phyloP scores from a whole-genome alignment of 495 filamentous ascomycete genomes.

The Aspergillus asperescens region DNA sequence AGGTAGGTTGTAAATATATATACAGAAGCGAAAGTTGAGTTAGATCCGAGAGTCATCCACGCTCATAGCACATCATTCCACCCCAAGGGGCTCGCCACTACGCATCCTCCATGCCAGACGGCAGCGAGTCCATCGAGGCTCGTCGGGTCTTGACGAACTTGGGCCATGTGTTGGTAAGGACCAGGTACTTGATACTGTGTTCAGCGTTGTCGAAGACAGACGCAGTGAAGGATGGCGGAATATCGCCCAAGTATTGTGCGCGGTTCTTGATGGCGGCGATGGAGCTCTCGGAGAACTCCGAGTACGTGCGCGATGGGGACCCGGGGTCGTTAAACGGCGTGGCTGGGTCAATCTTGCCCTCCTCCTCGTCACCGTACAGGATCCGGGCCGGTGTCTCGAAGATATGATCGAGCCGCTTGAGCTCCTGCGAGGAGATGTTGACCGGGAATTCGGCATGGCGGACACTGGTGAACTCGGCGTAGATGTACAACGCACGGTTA shows the following conservation, averaged over 20 bases:
- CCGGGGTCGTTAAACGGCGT: constrained; percentile 30
- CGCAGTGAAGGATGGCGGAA: constrained; percentile 48
- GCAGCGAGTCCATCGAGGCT: constrained; percentile 4
- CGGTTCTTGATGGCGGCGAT: constrained; percentile 20
- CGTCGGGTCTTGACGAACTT: constrained; percentile 45
- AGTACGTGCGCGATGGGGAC: constrained; percentile 19
- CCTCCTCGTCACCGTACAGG: constrained; percentile 28
- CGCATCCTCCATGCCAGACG: no score
- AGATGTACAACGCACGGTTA: constrained; percentile 52
- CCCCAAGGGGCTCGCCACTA: no score
- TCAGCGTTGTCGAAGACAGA: constrained; percentile 56
- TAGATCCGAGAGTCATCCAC: no score
- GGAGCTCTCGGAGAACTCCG: constrained; percentile 21
- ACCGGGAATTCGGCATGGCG: constrained; percentile 57
- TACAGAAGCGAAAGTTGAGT: no score
- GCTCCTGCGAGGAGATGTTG: constrained; percentile 52
- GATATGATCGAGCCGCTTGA: constrained; percentile 42
- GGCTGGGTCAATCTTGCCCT: constrained; percentile 24
- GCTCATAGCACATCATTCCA: no score
- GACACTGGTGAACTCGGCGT: constrained; percentile 50
- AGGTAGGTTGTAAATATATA: neutral
- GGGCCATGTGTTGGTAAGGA: constrained; percentile 66
- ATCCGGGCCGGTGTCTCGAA: constrained; percentile 41
- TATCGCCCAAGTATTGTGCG: constrained; percentile 33
- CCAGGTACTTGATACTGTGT: constrained; percentile 60